phyloP scores from a whole-genome alignment of 116 monocot species.

The Papilionanthe hybrid region DNA sequence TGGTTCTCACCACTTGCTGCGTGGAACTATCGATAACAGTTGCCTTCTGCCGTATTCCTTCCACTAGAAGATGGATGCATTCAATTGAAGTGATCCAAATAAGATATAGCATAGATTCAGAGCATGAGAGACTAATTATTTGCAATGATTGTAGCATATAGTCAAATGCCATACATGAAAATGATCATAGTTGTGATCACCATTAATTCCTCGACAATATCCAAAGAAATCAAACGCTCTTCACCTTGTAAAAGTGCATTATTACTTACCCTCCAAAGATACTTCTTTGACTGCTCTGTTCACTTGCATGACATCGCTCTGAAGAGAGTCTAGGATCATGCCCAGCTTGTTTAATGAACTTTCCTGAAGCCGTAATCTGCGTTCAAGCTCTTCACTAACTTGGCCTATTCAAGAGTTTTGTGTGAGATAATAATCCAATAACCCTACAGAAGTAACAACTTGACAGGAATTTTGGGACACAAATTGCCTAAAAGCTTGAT shows the following conservation, averaged over 20 bases:
- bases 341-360: conserved; percentile 59
- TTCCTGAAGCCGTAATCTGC: conserved; percentile 60
- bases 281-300: conserved; percentile 76
- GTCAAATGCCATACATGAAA: neutral
- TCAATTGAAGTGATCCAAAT: neutral
- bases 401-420: conserved; percentile 40
- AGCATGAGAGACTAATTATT: neutral
- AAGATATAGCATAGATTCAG: neutral
- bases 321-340: conserved; percentile 68
- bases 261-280: conserved; percentile 64
- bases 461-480: neutral
- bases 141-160: neutral
- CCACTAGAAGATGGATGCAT: conserved; percentile 33
- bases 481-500: neutral
- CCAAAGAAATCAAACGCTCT: conserved; percentile 1
- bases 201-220: no score
- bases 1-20: conserved; percentile 56
- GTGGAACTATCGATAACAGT: conserved; percentile 52
- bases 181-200: neutral
- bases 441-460: neutral
- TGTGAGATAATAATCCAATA: neutral
- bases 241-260: conserved; percentile 1
- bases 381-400: conserved; percentile 72
- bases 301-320: conserved; percentile 76
- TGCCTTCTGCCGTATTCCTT: conserved; percentile 74